Base-by-base conservation (phyloP, 2,329 filamentous ascomycete genomes). In the Fusarium sp. region DNA sequence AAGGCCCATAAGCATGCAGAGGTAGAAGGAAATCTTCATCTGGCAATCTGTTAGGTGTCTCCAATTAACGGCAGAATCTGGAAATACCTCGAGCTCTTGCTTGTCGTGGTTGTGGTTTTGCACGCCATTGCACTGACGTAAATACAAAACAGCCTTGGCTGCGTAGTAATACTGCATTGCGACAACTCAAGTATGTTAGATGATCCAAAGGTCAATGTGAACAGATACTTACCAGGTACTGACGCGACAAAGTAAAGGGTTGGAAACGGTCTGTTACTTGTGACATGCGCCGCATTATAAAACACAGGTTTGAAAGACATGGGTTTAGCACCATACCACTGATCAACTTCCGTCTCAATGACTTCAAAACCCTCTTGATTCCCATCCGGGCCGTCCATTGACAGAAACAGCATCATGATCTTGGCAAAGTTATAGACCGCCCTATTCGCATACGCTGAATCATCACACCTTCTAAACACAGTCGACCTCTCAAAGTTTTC, bases 121-220 rank as follows among this genome's bases (percentile, higher is more conserved):
- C 15, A 32, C 15, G 4, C 0, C 30, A 9, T 16, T 32, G 16
- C 4, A 9, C 14, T 10, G 25, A 7, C 20, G 25, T 2, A 61
- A 11, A 1, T 27, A 62, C 2, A 42, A 22, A 8, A 63, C 40
- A 1, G 60, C 46, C n/a, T 55, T 62, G 15, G 60, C 40, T 5
- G 60, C 60, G 15, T 54, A 62, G 32, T 63, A 62, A 29, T 63
- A 32, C 15, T 63, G 60, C 42, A 63, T 62, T 0, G 40, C 57
- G n/a, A 63, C 20, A 2, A 63, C 60, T 63, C 0, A 0, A 15
- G 1, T 10, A 5, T 0, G 4, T 63, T 8, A 63, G 40, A 14
- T 16, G 16, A 22, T 24, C 5, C 0, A 3, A 0, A 8, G 0
- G 5, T 1, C 1, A 8, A 32, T 32, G 30, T 2, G 3, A 24